Conservation (phyloP, 148 eudicot species). For the Rhododendron simsii region DNA sequence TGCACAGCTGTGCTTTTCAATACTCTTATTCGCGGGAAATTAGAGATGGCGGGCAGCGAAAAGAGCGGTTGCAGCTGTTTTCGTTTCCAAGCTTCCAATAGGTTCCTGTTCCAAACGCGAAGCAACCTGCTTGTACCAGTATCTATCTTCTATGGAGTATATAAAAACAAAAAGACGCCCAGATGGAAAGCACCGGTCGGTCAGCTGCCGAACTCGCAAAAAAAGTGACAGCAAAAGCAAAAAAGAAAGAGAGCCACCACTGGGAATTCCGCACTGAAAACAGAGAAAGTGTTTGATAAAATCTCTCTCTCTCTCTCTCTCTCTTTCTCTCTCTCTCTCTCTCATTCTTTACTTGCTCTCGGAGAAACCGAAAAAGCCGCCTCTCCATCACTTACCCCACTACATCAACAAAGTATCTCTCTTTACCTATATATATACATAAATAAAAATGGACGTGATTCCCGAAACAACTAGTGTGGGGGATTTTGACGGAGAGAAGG, state of each 20-base stretch:
- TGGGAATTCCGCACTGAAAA: not conserved
- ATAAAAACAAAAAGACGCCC: not conserved
- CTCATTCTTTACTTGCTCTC: slow-evolving; percentile 33
- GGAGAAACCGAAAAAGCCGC: slow-evolving; percentile 22
- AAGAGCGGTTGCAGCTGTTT: no score
- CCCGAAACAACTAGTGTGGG: not conserved
- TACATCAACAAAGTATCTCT: slow-evolving; percentile 30
- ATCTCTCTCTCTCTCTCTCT: not conserved
- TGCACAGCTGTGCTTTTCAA: no score
- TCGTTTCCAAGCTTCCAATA: no score
- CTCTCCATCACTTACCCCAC: slow-evolving; percentile 19
- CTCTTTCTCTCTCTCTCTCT: not conserved
- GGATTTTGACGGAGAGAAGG: not conserved
- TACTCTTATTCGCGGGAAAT: no score
- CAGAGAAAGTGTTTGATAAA: not conserved
- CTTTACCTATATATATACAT: not conserved
- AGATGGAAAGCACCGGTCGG: not conserved
- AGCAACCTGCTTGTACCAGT: not conserved
- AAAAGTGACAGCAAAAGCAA: not conserved
- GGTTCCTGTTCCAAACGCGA: not conserved
- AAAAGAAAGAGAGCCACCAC: not conserved
- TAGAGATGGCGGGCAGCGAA: no score
- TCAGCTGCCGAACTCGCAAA: not conserved
- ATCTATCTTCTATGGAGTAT: no score
- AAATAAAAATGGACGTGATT: not conserved